Evolutionary conservation across 257 asterid species (phyloP).

Genomic region (Vinca minor): DNA sequence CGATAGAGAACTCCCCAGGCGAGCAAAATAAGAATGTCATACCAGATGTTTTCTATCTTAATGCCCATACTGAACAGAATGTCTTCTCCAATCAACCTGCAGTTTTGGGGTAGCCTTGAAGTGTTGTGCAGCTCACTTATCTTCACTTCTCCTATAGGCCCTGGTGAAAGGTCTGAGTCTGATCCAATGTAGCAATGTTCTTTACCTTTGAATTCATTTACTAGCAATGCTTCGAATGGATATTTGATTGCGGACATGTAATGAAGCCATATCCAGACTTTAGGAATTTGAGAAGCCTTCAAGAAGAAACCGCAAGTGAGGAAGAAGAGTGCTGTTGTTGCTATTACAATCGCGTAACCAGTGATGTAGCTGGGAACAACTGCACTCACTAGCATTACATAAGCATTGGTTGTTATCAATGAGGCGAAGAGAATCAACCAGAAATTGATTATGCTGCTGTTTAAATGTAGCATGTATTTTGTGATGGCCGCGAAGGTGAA

Average conservation of each 20-base stretch:
- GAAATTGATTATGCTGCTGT: slow-evolving; percentile 37
- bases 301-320: slow-evolving; percentile 80
- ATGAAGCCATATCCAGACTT: slow-evolving; percentile 71
- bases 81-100: slow-evolving; percentile 73
- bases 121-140: slow-evolving; percentile 53
- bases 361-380: slow-evolving; percentile 79
- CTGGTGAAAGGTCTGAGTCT: slow-evolving; percentile 52
- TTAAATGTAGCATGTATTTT: slow-evolving; percentile 39
- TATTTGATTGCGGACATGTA: slow-evolving; percentile 82
- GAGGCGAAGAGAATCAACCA: slow-evolving; percentile 76
- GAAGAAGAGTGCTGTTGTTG: slow-evolving; percentile 87
- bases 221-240: slow-evolving; percentile 76
- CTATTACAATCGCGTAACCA: slow-evolving; percentile 81
- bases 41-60: slow-evolving; percentile 23
- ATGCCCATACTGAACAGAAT: slow-evolving; percentile 46
- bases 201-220: slow-evolving; percentile 65
- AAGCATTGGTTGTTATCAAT: slow-evolving; percentile 75
- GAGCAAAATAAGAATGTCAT: slow-evolving; percentile 26
- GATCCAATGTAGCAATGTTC: slow-evolving; percentile 46
- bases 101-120: slow-evolving; percentile 16
- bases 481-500: slow-evolving; percentile 71
- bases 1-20: slow-evolving; percentile 35
- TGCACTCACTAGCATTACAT: slow-evolving; percentile 83
- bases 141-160: slow-evolving; percentile 65
- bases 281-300: slow-evolving; percentile 61